Percentiles rank a stretch among this genome's conserved stretches.
These are phyloP conservation scores for Trichoderma orchidacearum DNA, from an alignment of 495 filamentous ascomycete genomes.

Conservation along the genomic window DNA sequence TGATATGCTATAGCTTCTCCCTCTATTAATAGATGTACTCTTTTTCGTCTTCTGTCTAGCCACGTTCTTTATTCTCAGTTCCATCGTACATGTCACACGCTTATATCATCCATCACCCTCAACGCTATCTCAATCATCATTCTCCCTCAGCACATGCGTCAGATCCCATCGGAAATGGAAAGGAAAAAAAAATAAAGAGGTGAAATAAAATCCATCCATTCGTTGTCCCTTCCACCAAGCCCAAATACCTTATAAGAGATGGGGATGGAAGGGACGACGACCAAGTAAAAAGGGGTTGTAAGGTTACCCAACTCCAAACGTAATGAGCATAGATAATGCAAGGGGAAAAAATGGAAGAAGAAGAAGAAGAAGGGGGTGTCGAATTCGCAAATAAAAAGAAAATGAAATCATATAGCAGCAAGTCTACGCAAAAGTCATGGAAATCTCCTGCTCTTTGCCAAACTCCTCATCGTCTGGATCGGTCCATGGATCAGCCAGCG, in stretches of 20 bases:
- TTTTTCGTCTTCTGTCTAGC: too few relatives aligned
- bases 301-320: neutral
- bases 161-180: neutral
- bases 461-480: slow-evolving; percentile 65
- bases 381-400: too few relatives aligned
- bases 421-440: slow-evolving; percentile 67
- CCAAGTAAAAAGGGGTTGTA: neutral
- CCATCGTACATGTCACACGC: too few relatives aligned
- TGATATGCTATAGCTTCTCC: too few relatives aligned
- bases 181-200: too few relatives aligned
- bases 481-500: slow-evolving; percentile 70
- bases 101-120: too few relatives aligned
- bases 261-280: neutral
- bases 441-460: slow-evolving; percentile 57
- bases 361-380: neutral
- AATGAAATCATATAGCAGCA: too few relatives aligned
- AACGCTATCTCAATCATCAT: too few relatives aligned
- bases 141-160: neutral
- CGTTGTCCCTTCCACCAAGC: neutral
- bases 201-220: neutral
- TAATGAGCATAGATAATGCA: neutral
- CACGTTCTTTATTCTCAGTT: too few relatives aligned
- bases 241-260: neutral
- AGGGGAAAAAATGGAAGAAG: neutral
- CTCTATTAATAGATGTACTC: too few relatives aligned